Evolutionary conservation across 1,139 yeast genomes (phyloP).

Genomic region (Hyphopichia pseudoburtonii): DNA sequence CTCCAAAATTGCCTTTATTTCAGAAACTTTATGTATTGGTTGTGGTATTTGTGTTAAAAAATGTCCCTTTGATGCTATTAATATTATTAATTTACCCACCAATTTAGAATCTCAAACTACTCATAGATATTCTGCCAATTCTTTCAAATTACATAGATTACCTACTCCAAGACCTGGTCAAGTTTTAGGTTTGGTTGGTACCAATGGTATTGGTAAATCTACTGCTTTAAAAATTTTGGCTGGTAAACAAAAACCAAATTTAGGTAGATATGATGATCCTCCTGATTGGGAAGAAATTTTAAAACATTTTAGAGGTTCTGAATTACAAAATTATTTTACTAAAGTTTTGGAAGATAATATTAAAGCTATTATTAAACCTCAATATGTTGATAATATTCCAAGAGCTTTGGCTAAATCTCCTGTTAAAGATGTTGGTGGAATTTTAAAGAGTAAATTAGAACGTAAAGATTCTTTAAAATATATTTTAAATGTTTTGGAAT

Average conservation of each 20-base stretch:
- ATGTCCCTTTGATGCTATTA: slow-evolving; percentile 97
- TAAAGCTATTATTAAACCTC: slow-evolving; percentile 95
- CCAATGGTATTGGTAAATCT: slow-evolving; percentile 98
- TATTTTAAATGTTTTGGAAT: slow-evolving; percentile 68
- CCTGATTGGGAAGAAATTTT: slow-evolving; percentile 97
- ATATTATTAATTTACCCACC: slow-evolving; percentile 93
- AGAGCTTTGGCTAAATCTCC: slow-evolving; percentile 89
- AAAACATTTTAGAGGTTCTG: slow-evolving; percentile 91
- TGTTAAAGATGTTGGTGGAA: slow-evolving; percentile 80
- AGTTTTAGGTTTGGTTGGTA: slow-evolving; percentile 95
- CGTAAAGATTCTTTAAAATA: slow-evolving; percentile 60
- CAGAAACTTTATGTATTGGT: slow-evolving; percentile 96
- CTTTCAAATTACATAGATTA: slow-evolving; percentile 92
- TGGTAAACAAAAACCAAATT: slow-evolving; percentile 97
- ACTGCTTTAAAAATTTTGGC: slow-evolving; percentile 97
- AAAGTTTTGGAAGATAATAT: slow-evolving; percentile 90
- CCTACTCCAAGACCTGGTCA: slow-evolving; percentile 99
- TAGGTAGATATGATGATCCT: slow-evolving; percentile 91
- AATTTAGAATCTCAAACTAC: slow-evolving; percentile 90
- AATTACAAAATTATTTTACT: slow-evolving; percentile 92
- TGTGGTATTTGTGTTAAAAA: slow-evolving; percentile 99
- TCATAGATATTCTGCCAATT: slow-evolving; percentile 96
- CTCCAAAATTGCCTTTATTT: slow-evolving; percentile 89
- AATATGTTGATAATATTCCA: slow-evolving; percentile 95
- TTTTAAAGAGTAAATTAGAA: slow-evolving; percentile 73